Conservation (phyloP, 1,284 basidiomycete species). For the Xerocomus cyaneibrunnescens region DNA sequence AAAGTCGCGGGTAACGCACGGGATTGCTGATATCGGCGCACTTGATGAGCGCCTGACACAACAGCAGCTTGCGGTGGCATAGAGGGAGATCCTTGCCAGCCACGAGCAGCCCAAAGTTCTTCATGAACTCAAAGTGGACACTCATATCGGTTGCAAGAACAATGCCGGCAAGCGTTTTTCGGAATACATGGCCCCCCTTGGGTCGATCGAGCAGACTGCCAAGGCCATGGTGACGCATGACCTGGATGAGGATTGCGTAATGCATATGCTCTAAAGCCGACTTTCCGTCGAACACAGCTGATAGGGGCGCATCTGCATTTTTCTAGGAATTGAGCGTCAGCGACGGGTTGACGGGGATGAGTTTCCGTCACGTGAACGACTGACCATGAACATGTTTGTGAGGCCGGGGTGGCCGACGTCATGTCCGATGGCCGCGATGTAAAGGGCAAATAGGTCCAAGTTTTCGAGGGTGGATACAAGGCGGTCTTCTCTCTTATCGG, state of each 20-base stretch:
- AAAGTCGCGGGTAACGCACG: conserved; percentile 49
- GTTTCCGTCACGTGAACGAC: conserved; percentile 26
- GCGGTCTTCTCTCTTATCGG: conserved; percentile 42
- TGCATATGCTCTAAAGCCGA: conserved; percentile 94
- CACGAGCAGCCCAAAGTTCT: conserved; percentile 53
- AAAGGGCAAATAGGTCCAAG: conserved; percentile 79
- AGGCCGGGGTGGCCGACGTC: conserved; percentile 95
- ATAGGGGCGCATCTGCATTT: conserved; percentile 88
- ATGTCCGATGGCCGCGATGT: conserved; percentile 90
- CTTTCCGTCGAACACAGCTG: conserved; percentile 83
- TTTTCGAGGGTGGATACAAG: conserved; percentile 55
- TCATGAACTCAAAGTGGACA: conserved; percentile 84
- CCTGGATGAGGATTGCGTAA: conserved; percentile 77
- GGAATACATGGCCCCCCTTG: conserved; percentile 52
- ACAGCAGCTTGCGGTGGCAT: conserved; percentile 58
- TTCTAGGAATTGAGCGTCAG: conserved; percentile 52
- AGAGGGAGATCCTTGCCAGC: conserved; percentile 42
- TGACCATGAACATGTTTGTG: conserved; percentile 88
- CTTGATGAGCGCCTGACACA: conserved; percentile 92
- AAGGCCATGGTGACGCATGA: conserved; percentile 81
- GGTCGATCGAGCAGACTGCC: conserved; percentile 60
- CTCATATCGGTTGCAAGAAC: conserved; percentile 94
- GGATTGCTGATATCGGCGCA: conserved; percentile 97
- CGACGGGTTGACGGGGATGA: background rate
- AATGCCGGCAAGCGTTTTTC: conserved; percentile 73